Base-by-base conservation (phyloP, 306 rosid genomes). In the Inga laurina region DNA sequence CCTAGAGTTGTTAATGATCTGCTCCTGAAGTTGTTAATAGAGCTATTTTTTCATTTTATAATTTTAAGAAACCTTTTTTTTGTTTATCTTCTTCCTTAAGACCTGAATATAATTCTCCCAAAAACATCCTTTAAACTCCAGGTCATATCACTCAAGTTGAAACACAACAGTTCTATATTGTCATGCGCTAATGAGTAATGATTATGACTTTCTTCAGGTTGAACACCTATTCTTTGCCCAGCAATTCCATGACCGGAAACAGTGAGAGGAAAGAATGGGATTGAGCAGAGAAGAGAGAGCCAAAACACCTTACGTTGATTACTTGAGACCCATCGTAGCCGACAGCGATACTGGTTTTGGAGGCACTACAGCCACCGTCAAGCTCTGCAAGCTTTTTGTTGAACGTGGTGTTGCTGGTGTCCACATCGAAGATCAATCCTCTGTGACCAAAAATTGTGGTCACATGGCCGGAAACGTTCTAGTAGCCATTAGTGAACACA, bases 391-490 rank as follows among this genome's bases (percentile, higher is more conserved):
- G 87, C 97, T 96, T 35, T 96, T 96, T 18, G 99, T 92, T 61
- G 99, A 96, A 85, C 92, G 98, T 9, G 99, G 99, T 8, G 99
- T 98, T 0, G 98, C 99, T 3, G 99, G 99, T 0, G 92, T 96
- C 49, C 99, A 96, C 89, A 94, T 96, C 54, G 99, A 96, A 87
- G 99, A 96, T 83, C 99, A 96, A 80, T 90, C 95, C 51, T 92
- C 99, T 2, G 89, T 91, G 64, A 91, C 97, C 12, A 96, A 96
- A 61, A 96, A 96, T 87, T 96, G 99, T 72, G 98, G 99, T 35
- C 99, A 96, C 90, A 92, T 96, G 99, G 99, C 97, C 0, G 98
- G 98, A 24, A 96, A 96, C 81, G 99, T 96, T 35, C 89, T 96
- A 1, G 99, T 94, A 56, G 86, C 97, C 3, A 87, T 86, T 1